Evolutionary conservation across 306 rosid genomes (phyloP).

Genomic region (Begonia peltatifolia): DNA sequence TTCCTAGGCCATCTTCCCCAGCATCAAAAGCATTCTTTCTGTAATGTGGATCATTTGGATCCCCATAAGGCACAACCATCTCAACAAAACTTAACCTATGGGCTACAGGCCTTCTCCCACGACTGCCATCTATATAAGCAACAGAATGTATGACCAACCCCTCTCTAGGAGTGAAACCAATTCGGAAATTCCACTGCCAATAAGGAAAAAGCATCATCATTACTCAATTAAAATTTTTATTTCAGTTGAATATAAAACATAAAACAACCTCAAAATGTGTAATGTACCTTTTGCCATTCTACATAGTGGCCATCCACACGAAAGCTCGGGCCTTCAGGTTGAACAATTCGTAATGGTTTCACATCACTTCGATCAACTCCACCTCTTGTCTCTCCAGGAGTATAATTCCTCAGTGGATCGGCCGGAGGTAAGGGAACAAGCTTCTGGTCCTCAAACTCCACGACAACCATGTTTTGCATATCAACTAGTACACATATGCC

Average conservation of each 20-base stretch:
- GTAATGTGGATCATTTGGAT: constrained; percentile 87
- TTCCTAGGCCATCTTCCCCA: constrained; percentile 91
- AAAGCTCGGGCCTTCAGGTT: constrained; percentile 94
- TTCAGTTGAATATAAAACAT: not conserved
- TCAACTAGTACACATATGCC: constrained; percentile 73
- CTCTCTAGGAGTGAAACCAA: constrained; percentile 87
- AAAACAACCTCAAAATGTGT: constrained; percentile 1
- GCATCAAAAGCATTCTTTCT: constrained; percentile 94
- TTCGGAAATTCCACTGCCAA: constrained; percentile 82
- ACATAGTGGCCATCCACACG: constrained; percentile 68
- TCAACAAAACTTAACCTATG: constrained; percentile 86
- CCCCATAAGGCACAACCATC: constrained; percentile 95
- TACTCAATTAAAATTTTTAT: no score
- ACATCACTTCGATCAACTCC: constrained; percentile 85
- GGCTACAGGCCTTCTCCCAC: constrained; percentile 83
- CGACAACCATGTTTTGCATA: constrained; percentile 81
- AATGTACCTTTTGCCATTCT: constrained; percentile 87
- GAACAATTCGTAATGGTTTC: constrained; percentile 66
- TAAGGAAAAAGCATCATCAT: constrained; percentile 7
- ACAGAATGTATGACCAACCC: constrained; percentile 80
- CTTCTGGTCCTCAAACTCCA: constrained; percentile 83
- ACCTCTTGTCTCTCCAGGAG: constrained; percentile 82
- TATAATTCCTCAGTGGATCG: constrained; percentile 87
- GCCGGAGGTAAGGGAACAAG: constrained; percentile 91
- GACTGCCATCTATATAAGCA: constrained; percentile 82